Percentiles rank a stretch among this genome's conserved stretches.
Evolutionary conservation across 1,284 basidiomycete genomes (phyloP).

Genomic region (Heterobasidion occidentale): DNA sequence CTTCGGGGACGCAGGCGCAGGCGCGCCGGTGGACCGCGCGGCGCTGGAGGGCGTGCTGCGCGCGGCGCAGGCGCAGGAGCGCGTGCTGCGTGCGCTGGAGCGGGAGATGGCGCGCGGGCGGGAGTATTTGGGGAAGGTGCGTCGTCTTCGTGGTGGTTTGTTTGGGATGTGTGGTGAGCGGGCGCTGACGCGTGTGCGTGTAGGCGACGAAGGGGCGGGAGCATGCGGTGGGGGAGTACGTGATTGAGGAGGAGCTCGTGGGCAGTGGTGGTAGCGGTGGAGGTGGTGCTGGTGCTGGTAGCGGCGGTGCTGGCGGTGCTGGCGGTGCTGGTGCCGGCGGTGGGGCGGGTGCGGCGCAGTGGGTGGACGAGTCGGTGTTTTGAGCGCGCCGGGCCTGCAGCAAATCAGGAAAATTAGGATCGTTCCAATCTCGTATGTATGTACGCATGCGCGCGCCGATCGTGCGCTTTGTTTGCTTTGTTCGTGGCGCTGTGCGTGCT

Average conservation of each 20-base stretch:
- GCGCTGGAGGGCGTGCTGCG: conserved; percentile 26
- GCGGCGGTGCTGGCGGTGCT: too few relatives aligned
- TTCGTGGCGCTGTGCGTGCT: too few relatives aligned
- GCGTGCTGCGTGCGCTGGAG: conserved; percentile 44
- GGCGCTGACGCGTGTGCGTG: not conserved
- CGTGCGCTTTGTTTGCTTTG: too few relatives aligned
- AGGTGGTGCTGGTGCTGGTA: too few relatives aligned
- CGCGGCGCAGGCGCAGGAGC: conserved; percentile 49
- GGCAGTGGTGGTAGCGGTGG: not conserved
- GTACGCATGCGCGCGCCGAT: too few relatives aligned
- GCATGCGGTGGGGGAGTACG: not conserved
- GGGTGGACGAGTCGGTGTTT: too few relatives aligned
- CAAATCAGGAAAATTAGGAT: too few relatives aligned
- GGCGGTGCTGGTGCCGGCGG: too few relatives aligned
- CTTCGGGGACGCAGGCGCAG: too few relatives aligned
- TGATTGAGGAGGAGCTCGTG: not conserved
- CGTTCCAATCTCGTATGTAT: too few relatives aligned
- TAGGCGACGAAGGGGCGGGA: not conserved
- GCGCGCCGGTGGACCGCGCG: conserved; percentile 55
- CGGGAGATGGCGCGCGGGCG: conserved; percentile 49
- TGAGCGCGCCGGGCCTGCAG: too few relatives aligned
- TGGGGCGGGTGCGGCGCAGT: too few relatives aligned
- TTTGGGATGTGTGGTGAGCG: not conserved
- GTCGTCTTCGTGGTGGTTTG: conserved; percentile 3
- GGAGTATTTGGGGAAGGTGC: conserved; percentile 62